phyloP scores from a whole-genome alignment of 108 stramenopile genomes.

The Craspedostauros australis region DNA sequence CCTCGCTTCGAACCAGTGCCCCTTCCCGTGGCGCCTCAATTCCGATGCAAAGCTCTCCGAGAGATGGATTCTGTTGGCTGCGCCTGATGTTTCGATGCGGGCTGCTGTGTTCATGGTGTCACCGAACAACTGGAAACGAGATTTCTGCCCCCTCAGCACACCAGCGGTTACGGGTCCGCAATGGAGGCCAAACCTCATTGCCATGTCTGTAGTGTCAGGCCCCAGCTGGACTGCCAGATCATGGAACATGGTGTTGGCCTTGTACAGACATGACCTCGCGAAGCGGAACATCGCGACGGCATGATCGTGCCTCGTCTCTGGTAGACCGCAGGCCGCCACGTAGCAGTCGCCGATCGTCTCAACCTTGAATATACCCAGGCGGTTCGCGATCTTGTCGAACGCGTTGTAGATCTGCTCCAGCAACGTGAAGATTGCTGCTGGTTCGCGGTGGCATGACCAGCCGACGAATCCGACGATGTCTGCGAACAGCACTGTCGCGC shows the following conservation, averaged over 20 bases:
- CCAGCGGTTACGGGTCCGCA: conserved; percentile 10
- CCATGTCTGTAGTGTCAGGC: conserved; percentile 6
- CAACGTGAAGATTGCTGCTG: no score
- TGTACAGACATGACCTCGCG: conserved; percentile 10
- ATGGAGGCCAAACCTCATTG: conserved; percentile 7
- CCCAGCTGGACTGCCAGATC: conserved; percentile 3
- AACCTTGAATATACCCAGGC: no score
- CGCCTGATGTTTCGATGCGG: conserved; percentile 35
- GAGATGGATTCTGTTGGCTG: conserved; percentile 23
- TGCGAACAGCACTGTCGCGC: no score
- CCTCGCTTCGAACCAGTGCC: conserved; percentile 20
- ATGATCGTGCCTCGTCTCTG: no score
- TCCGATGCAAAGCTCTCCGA: conserved; percentile 24
- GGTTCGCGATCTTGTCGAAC: no score
- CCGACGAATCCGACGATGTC: no score
- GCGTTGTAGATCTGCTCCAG: no score
- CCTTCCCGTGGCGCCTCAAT: conserved; percentile 15
- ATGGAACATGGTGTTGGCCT: neutral
- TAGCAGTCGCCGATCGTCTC: no score
- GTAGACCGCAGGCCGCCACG: no score
- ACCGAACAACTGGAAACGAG: conserved; percentile 20
- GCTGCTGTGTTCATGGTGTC: conserved; percentile 39
- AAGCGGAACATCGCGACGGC: conserved; percentile 9
- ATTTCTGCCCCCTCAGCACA: conserved; percentile 5
- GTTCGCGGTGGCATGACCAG: no score